Conservation (phyloP, 2,329 filamentous ascomycete genomes). For the Fusarium torreyae region DNA sequence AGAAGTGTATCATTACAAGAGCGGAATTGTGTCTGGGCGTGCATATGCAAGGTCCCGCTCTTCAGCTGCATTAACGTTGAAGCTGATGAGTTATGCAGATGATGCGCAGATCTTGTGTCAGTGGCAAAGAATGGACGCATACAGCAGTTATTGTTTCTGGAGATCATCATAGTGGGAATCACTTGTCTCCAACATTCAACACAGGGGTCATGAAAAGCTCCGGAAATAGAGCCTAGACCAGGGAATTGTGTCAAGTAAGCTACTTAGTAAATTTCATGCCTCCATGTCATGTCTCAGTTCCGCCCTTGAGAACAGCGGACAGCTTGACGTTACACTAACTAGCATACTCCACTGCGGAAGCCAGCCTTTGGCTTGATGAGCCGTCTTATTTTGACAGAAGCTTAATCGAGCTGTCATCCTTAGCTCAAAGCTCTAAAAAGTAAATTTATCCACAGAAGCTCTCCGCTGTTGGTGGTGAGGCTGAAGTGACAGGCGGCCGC, state of each 20-base stretch:
- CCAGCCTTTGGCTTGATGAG: background rate
- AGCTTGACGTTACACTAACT: conserved; percentile 6
- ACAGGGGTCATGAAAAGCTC: too few species aligned
- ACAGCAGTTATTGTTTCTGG: background rate
- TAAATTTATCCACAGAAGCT: background rate
- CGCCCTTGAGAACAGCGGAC: background rate
- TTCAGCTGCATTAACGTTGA: background rate
- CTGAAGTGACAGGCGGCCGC: conserved; percentile 6
- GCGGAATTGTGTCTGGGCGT: background rate
- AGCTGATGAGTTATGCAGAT: background rate
- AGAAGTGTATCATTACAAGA: too few species aligned
- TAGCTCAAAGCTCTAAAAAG: background rate
- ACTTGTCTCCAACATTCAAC: background rate
- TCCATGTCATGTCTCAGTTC: conserved; percentile 12
- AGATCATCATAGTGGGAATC: background rate
- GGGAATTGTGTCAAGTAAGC: background rate
- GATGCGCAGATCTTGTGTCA: background rate
- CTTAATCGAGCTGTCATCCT: conserved; percentile 6
- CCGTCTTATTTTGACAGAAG: conserved; percentile 14
- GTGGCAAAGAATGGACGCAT: background rate
- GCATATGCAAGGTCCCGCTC: conserved; percentile 11
- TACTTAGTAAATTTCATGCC: conserved; percentile 8
- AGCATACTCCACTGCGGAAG: conserved; percentile 3
- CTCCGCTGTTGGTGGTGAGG: background rate
- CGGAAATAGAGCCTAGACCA: background rate